Percentiles rank a stretch among this genome's conserved stretches.
Conservation (phyloP, 2,329 filamentous ascomycete species). For the Plectosphaerella cucumerina region DNA sequence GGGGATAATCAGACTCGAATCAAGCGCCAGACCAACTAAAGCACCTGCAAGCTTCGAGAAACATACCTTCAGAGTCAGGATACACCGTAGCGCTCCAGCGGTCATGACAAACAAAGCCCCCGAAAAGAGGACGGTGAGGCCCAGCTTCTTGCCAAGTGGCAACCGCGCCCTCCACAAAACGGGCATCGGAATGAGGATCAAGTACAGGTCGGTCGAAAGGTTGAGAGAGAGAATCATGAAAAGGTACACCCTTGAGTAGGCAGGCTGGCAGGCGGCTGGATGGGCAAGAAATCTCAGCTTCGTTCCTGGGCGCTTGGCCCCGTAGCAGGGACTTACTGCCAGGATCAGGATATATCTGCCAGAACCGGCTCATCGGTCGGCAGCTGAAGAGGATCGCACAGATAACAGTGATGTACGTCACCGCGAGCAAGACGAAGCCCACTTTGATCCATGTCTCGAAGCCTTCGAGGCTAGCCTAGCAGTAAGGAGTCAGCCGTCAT, state of each 20-base stretch:
- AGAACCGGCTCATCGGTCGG: conserved; percentile 40
- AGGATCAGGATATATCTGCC: conserved; percentile 50
- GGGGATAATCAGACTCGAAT: no score
- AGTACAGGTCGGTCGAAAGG: conserved; percentile 20
- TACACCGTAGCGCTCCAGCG: conserved; percentile 30
- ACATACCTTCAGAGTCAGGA: conserved; percentile 21
- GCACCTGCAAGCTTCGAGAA: not conserved
- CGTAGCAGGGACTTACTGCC: conserved; percentile 41
- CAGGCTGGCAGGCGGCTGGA: conserved; percentile 16
- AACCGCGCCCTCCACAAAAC: conserved; percentile 22
- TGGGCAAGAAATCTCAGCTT: not conserved
- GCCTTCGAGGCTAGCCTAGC: conserved; percentile 7
- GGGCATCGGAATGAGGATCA: conserved; percentile 25
- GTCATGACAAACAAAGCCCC: conserved; percentile 35
- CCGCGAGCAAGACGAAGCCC: conserved; percentile 36
- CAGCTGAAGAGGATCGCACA: conserved; percentile 42
- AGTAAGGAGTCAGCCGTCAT: not conserved
- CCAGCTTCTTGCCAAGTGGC: conserved; percentile 22
- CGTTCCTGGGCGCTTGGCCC: no score
- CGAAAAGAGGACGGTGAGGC: conserved; percentile 32
- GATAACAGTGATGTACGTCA: conserved; percentile 41
- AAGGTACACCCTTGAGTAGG: conserved; percentile 16
- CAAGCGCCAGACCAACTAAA: not conserved
- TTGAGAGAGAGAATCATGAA: conserved; percentile 23
- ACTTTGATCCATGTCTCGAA: conserved; percentile 32